These are phyloP conservation scores for Capsicum pubescens DNA, from an alignment of 257 asterid species.

Conservation along the genomic window DNA sequence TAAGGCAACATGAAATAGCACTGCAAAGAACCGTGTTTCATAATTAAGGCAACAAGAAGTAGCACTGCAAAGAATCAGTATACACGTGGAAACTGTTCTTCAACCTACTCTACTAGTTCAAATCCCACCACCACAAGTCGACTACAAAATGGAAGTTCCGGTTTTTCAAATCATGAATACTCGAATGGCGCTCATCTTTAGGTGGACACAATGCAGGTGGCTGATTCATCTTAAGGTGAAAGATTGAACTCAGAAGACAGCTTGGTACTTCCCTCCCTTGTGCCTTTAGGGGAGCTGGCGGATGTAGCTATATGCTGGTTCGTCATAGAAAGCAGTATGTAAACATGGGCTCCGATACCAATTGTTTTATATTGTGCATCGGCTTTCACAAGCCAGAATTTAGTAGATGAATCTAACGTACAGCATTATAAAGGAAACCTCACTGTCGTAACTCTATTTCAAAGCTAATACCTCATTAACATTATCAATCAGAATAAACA, in stretches of 20 bases:
- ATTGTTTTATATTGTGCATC: neutral
- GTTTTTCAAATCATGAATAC: slow-evolving; percentile 59
- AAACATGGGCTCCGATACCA: neutral
- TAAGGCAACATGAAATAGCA: slow-evolving; percentile 43
- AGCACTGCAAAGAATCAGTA: slow-evolving; percentile 71
- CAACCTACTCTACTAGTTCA: slow-evolving; percentile 49
- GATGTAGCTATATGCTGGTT: neutral
- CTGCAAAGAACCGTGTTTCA: too few species aligned
- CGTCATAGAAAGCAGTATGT: neutral
- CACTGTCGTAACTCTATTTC: too few species aligned
- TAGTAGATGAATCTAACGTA: neutral
- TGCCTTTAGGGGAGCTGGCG: neutral
- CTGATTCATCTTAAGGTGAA: slow-evolving; percentile 13
- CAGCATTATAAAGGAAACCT: neutral
- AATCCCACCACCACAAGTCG: slow-evolving; percentile 52
- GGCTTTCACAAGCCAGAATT: neutral
- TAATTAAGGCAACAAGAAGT: slow-evolving; percentile 55
- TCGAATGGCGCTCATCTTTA: slow-evolving; percentile 48
- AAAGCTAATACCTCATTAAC: neutral
- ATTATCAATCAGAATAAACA: neutral
- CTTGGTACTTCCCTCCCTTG: neutral
- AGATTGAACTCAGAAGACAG: neutral
- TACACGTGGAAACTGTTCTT: slow-evolving; percentile 60
- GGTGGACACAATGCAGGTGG: neutral
- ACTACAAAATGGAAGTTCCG: slow-evolving; percentile 57